Evolutionary conservation across 2,329 filamentous ascomycete species (phyloP).

Genomic region (Apiospora aurea): DNA sequence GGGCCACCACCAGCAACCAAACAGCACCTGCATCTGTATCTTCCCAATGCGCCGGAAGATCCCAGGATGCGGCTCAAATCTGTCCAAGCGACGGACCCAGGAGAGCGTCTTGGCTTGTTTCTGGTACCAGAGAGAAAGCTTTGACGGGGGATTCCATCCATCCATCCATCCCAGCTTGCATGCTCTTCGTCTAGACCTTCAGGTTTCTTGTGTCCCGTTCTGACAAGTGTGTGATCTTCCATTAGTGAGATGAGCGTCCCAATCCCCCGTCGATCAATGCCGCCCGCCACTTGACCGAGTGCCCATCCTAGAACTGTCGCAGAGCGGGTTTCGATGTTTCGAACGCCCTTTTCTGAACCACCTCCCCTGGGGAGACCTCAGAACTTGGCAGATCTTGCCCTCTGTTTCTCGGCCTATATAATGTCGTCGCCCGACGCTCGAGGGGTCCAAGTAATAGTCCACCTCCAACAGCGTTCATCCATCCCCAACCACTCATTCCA

Average conservation of each 20-base stretch:
- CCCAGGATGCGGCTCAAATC: slow-evolving; percentile 3
- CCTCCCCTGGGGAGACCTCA: neutral
- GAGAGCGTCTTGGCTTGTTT: slow-evolving; percentile 5
- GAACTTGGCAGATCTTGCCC: neutral
- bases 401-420: neutral
- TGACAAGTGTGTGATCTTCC: slow-evolving; percentile 20
- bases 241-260: slow-evolving; percentile 18
- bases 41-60: neutral
- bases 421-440: neutral
- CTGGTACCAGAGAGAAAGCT: neutral
- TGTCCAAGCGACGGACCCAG: neutral
- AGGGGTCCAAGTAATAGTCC: neutral
- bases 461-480: neutral
- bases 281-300: neutral
- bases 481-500: slow-evolving; percentile 19
- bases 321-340: slow-evolving; percentile 13
- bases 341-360: slow-evolving; percentile 13
- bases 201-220: neutral
- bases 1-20: slow-evolving; percentile 2
- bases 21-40: neutral
- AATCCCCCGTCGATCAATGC: slow-evolving; percentile 17
- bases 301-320: neutral
- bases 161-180: neutral
- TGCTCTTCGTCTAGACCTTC: slow-evolving; percentile 6
- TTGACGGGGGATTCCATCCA: neutral